Evolutionary conservation across 176 grass and related monocot species (phyloP).

Genomic region (Chloris gayana): DNA sequence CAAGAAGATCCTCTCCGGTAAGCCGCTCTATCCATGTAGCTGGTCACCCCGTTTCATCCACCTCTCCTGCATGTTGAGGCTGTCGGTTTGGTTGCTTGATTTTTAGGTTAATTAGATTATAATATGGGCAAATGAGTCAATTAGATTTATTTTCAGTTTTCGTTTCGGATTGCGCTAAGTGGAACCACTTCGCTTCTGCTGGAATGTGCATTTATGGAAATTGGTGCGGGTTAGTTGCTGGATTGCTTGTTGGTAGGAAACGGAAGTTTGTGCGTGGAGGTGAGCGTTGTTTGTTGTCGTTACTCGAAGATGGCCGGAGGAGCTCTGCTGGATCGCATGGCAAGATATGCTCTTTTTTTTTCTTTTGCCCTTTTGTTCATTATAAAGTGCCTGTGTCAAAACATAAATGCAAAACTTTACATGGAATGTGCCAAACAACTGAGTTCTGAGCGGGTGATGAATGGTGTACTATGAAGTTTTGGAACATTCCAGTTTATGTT

Average conservation of each 20-base stretch:
- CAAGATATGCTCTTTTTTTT: neutral
- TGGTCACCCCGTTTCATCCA: neutral
- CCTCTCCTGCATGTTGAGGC: neutral
- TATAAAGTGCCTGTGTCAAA: neutral
- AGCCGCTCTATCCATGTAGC: neutral
- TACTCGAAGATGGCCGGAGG: slow-evolving; percentile 1
- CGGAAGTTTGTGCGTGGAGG: neutral
- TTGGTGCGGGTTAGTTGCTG: slow-evolving; percentile 13
- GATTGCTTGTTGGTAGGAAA: neutral
- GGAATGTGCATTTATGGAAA: neutral
- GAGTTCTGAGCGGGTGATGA: too few relatives aligned
- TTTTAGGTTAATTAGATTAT: neutral
- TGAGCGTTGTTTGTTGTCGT: slow-evolving; percentile 19
- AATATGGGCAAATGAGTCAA: neutral
- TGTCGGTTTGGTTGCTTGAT: neutral
- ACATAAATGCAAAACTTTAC: neutral
- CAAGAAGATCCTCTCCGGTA: slow-evolving; percentile 70
- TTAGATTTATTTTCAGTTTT: neutral
- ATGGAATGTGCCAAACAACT: neutral
- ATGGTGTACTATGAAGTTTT: too few relatives aligned
- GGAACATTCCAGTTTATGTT: too few relatives aligned
- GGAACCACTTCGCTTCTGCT: neutral
- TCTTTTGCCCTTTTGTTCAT: slow-evolving; percentile 34
- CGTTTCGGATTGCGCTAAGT: neutral
- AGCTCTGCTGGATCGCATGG: slow-evolving; percentile 2